These are phyloP conservation scores for Caryopteris hybrid DNA, from an alignment of 305 asterid species.

Conservation along the genomic window DNA sequence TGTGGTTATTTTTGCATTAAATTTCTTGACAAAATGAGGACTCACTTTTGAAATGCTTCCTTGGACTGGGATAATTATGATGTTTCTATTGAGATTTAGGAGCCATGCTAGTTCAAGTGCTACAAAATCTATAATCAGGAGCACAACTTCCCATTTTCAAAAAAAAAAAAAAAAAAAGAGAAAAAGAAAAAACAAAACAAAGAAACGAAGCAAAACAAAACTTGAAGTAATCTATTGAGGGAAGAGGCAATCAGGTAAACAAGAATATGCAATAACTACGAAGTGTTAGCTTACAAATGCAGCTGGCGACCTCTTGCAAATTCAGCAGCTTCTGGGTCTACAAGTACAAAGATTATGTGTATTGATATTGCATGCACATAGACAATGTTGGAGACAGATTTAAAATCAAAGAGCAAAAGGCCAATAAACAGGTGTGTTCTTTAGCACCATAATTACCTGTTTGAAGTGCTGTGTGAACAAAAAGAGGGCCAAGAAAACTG, in stretches of 20 bases:
- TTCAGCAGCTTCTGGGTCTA: slow-evolving; percentile 87
- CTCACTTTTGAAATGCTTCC: not conserved
- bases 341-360: slow-evolving; percentile 25
- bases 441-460: slow-evolving; percentile 68
- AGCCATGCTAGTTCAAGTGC: not conserved
- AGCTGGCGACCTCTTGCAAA: slow-evolving; percentile 84
- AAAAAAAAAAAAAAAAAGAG: no score
- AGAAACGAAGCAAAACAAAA: no score
- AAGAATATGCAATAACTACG: slow-evolving; percentile 5
- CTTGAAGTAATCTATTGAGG: not conserved
- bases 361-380: not conserved
- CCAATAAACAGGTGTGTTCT: no score
- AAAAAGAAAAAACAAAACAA: no score
- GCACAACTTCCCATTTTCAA: no score
- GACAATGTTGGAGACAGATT: not conserved
- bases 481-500: slow-evolving; percentile 95
- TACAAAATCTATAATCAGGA: slow-evolving; percentile 6
- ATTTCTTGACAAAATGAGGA: not conserved
- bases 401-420: no score
- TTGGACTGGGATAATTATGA: not conserved
- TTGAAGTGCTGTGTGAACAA: slow-evolving; percentile 98
- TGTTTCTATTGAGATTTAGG: slow-evolving; percentile 13
- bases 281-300: slow-evolving; percentile 65
- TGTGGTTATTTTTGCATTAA: not conserved
- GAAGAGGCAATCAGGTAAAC: not conserved